Evolutionary conservation across 148 eudicot genomes (phyloP), one percentile per base, ranked within the genome.

Genomic region (Fagopyrum tataricum): DNA sequence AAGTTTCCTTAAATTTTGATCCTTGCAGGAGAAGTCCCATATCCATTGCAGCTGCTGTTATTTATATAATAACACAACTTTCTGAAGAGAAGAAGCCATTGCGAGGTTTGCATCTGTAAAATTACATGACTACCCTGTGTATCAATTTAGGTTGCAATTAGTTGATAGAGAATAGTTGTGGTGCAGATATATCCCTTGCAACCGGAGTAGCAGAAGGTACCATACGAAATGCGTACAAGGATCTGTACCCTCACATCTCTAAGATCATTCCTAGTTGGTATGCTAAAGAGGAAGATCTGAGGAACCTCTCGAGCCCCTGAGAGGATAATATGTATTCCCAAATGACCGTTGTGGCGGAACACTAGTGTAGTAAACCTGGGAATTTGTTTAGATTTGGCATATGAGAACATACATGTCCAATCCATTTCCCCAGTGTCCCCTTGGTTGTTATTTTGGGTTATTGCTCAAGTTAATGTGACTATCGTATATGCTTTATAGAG

Each of bases 191-290:
- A 43, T 79, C 75, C 3, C 41, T 61, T 61, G 81, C 81, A 40
- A 80, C 82, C 0, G 82, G 82, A 14, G 82, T 80, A 3, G 79
- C 82, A 9, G 79, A 80, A 69, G 79, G 76, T 41, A 80, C 82
- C 2, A 76, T 80, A 23, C 53, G 76, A 48, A 80, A 76, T 73
- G 73, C 79, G 0, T 80, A 80, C 53, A 80, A 67, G 70, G 82
- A 79, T 67, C 82, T 79, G 7, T 75, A 66, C 40, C 78, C 82
- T 20, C 78, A 79, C 21, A 17, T 76, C n/a, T 75, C 72, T 3
- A 79, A 72, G 76, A 72, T 79, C 66, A 67, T 79, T 31, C 82
- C 82, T 0, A 66, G 52, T 61, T 79, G 78, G 78, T 79, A 62
- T 79, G 82, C 82, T 5, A 79, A 80, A 42, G 82, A 74, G 53